Evolutionary conservation across 169 alveolate genomes (phyloP).

Genomic region (Plasmodium fragile): DNA sequence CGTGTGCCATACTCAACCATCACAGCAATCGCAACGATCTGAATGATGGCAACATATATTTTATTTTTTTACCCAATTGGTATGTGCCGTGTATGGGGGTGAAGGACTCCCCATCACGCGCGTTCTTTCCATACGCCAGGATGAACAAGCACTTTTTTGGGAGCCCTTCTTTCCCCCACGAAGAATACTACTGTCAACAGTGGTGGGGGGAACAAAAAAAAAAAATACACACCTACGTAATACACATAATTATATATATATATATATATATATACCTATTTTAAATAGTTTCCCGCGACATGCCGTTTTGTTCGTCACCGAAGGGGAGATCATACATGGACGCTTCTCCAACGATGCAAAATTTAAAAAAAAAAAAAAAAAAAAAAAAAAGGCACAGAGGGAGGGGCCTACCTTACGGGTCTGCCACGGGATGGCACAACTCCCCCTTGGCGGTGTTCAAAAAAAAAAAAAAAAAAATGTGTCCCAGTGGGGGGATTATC

Average conservation of each 20-base stretch:
- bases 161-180: not conserved
- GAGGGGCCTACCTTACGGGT: not conserved
- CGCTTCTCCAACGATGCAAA: not conserved
- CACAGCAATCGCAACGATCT: not conserved
- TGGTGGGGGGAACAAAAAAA: not conserved
- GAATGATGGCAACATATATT: not conserved
- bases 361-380: too few relatives aligned
- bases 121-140: not conserved
- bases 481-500: not conserved
- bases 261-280: not conserved
- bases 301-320: not conserved
- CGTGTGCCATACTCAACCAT: not conserved
- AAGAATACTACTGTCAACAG: not conserved
- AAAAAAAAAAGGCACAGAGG: not conserved
- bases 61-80: not conserved
- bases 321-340: not conserved
- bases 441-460: not conserved
- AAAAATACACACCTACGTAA: not conserved
- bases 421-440: not conserved
- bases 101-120: too few relatives aligned
- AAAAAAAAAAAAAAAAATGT: too few relatives aligned
- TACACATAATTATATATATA: too few relatives aligned
- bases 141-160: not conserved
- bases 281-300: not conserved
- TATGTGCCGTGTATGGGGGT: not conserved